A percentile compares a stretch with the other conserved stretches of the same genome.
phyloP scores from a whole-genome alignment of 352 stramenopile genomes.

The Phytophthora ohioensis region DNA sequence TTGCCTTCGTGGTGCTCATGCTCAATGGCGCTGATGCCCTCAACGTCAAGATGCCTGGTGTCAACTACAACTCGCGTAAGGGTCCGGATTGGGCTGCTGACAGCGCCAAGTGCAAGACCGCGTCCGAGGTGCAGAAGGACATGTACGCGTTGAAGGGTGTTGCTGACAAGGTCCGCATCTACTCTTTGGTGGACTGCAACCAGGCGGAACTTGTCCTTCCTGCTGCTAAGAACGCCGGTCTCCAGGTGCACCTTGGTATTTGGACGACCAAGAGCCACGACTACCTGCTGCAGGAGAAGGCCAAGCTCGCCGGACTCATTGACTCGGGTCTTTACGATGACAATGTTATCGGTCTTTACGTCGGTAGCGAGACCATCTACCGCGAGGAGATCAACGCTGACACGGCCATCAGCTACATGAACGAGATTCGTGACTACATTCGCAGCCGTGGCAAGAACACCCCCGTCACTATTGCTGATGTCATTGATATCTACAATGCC shows the following conservation, averaged over 20 bases:
- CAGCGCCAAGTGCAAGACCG: constrained; percentile 56
- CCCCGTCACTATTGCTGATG: constrained; percentile 74
- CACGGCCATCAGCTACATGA: constrained; percentile 67
- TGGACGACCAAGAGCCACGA: constrained; percentile 57
- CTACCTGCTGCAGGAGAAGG: constrained; percentile 59
- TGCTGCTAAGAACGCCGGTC: constrained; percentile 49
- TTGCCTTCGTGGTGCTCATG: constrained; percentile 31
- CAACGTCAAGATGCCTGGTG: constrained; percentile 68
- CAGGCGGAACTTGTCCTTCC: constrained; percentile 56
- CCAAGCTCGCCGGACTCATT: constrained; percentile 52
- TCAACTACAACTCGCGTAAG: constrained; percentile 83
- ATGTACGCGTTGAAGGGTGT: constrained; percentile 59
- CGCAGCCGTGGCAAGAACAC: constrained; percentile 49
- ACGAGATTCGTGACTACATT: constrained; percentile 65
- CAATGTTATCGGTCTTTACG: constrained; percentile 62
- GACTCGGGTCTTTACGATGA: constrained; percentile 49
- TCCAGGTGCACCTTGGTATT: constrained; percentile 72
- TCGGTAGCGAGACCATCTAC: constrained; percentile 80
- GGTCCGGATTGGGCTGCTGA: constrained; percentile 55
- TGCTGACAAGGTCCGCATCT: constrained; percentile 71
- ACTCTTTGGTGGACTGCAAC: constrained; percentile 68
- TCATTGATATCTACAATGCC: constrained; percentile 75
- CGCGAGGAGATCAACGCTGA: constrained; percentile 57
- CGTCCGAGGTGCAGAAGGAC: constrained; percentile 56
- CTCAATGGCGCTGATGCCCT: constrained; percentile 35